A percentile compares a stretch with the other conserved stretches of the same genome.
Evolutionary conservation across 2,329 filamentous ascomycete genomes (phyloP).

Genomic region (Nothopassalora personata): DNA sequence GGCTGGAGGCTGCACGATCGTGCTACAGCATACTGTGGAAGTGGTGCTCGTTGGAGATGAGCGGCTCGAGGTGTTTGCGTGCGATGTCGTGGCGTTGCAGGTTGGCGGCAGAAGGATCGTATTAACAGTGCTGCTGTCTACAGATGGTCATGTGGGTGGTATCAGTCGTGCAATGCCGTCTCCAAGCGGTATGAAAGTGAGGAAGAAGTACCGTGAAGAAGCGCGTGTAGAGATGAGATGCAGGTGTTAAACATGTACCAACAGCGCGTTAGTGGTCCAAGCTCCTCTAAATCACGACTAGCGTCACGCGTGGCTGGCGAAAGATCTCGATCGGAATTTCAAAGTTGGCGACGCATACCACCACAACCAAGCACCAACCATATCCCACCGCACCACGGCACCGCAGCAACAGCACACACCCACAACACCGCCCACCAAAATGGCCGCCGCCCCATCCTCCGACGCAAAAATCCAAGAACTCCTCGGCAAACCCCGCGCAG

Average conservation of each 20-base stretch:
- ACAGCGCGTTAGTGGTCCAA: not conserved
- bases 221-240: not conserved
- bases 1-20: slow-evolving; percentile 21
- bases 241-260: not conserved
- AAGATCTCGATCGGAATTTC: not conserved
- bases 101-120: not conserved
- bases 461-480: slow-evolving; percentile 59
- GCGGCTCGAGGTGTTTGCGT: not conserved
- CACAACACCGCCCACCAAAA: slow-evolving; percentile 15
- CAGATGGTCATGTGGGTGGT: not conserved
- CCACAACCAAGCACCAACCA: slow-evolving; percentile 1
- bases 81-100: slow-evolving; percentile 2
- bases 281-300: not conserved
- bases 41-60: slow-evolving; percentile 1
- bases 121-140: not conserved
- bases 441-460: slow-evolving; percentile 11
- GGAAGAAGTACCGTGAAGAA: not conserved
- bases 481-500: slow-evolving; percentile 78
- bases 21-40: slow-evolving; percentile 28
- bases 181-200: not conserved
- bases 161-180: not conserved
- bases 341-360: not conserved
- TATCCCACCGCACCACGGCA: not conserved
- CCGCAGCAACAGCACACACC: not conserved
- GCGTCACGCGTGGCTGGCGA: not conserved